phyloP scores from a whole-genome alignment of 306 rosid species.

The Lupinus albus region DNA sequence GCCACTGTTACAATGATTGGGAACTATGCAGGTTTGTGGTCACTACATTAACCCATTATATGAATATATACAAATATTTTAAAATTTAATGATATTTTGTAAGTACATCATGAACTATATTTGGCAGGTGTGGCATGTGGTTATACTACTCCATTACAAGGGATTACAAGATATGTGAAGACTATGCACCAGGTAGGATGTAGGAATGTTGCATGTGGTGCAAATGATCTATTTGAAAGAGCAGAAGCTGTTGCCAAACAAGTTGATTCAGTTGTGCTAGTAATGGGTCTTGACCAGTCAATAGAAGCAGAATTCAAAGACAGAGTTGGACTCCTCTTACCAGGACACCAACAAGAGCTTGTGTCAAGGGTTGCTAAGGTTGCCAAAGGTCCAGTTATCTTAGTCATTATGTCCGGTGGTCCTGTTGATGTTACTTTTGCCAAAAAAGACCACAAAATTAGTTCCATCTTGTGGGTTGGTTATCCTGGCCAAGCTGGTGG shows the following conservation, averaged over 20 bases:
- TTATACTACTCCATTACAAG: constrained; percentile 77
- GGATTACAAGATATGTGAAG: constrained; percentile 70
- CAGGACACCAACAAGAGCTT: constrained; percentile 76
- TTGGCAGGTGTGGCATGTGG: constrained; percentile 91
- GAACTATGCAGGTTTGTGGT: constrained; percentile 71
- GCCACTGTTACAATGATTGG: constrained; percentile 90
- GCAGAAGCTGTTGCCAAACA: constrained; percentile 66
- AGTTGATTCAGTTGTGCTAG: constrained; percentile 67
- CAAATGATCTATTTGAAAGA: constrained; percentile 45
- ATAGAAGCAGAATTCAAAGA: constrained; percentile 79
- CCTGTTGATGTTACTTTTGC: constrained; percentile 82
- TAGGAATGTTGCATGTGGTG: constrained; percentile 53
- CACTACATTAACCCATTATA: background rate
- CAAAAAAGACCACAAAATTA: constrained; percentile 53
- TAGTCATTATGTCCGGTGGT: constrained; percentile 88
- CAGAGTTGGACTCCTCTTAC: constrained; percentile 60
- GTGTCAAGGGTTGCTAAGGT: constrained; percentile 63
- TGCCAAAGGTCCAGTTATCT: constrained; percentile 68
- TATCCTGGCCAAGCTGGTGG: constrained; percentile 97
- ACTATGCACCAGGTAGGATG: constrained; percentile 71
- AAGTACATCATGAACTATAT: too few relatives aligned
- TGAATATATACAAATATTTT: too few relatives aligned
- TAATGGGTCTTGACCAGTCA: constrained; percentile 87
- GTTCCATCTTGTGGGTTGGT: constrained; percentile 83
- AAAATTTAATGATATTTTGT: too few relatives aligned